Evolutionary conservation across 352 stramenopile species (phyloP), one percentile per base, ranked within the genome.

Genomic region (Phytophthora sp.): DNA sequence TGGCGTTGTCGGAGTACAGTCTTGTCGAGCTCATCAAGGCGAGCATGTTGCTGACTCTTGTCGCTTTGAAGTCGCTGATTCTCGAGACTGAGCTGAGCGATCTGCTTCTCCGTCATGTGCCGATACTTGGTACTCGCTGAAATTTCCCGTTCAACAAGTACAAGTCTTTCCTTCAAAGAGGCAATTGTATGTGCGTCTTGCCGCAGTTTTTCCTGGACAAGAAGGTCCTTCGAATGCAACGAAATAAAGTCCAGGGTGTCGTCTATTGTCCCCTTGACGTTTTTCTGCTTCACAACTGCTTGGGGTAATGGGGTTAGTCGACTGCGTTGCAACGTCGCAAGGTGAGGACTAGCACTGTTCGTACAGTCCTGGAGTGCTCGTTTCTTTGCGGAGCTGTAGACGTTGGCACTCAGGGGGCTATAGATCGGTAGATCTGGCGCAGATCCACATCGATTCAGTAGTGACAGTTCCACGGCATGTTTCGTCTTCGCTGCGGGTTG

Each of bases 351-450:
- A 35, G 69, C 61, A 23, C 76, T 74, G 5, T 68, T 56, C 9
- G 55, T 49, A 18, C 46, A 63, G 26, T 36, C 39, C 52, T 79
- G 65, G 7, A 87, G 30, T 2, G 79, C 67, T 3, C 82, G 66
- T 60, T 91, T 91, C 64, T 90, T 90, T 7, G 80, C 82, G 2
- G 84, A 90, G 38, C 76, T 89, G 57, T 88, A 93, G 7, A 90
- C 84, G 1, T 27, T 57, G 0, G 80, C 52, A 50, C 77, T 88
- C 11, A 73, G 67, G 2, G 73, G 68, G 55, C 78, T 93, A 46
- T 86, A 67, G 2, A 88, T 71, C 18, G 84, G 84, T 0, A 93
- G 61, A 24, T 89, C 79, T 4, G 84, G 84, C 2, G 82, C 78
- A 1, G 82, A 91, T 8, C 82, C 84, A 23, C 77, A 77, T 13